These are phyloP conservation scores for Acacia concinna DNA, from an alignment of 331 rosid genomes.

Conservation along the genomic window DNA sequence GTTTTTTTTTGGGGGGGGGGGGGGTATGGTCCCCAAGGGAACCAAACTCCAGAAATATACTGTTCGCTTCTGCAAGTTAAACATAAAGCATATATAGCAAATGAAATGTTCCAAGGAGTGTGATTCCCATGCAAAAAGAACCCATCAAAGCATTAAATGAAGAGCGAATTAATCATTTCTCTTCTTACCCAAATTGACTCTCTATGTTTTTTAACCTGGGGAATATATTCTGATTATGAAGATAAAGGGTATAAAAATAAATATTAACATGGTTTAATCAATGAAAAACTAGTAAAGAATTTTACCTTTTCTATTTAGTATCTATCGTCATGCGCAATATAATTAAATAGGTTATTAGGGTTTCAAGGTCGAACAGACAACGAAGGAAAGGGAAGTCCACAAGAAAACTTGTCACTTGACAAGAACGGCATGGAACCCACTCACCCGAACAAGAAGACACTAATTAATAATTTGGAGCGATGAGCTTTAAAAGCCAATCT, in stretches of 20 bases:
- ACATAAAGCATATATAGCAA: neutral
- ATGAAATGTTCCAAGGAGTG: neutral
- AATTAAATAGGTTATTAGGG: neutral
- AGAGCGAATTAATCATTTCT: neutral
- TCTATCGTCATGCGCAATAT: neutral
- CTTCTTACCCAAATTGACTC: neutral
- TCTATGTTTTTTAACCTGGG: neutral
- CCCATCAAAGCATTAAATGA: neutral
- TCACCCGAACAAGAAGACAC: neutral
- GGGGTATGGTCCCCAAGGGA: neutral
- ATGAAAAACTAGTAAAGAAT: too few relatives aligned
- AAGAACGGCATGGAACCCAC: constrained; percentile 42
- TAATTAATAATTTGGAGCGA: neutral
- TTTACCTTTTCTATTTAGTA: neutral
- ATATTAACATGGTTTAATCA: neutral
- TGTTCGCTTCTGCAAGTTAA: neutral
- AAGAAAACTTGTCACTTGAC: constrained; percentile 42
- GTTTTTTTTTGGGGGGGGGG: too few relatives aligned
- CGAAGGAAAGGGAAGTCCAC: constrained; percentile 38
- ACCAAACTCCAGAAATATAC: neutral
- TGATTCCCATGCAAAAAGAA: neutral
- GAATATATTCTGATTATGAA: neutral
- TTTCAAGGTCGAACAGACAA: constrained; percentile 67
- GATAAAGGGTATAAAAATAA: neutral
- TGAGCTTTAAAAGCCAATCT: neutral